Base-by-base conservation (phyloP, 306 rosid species). In the Hippophae tibetana region DNA sequence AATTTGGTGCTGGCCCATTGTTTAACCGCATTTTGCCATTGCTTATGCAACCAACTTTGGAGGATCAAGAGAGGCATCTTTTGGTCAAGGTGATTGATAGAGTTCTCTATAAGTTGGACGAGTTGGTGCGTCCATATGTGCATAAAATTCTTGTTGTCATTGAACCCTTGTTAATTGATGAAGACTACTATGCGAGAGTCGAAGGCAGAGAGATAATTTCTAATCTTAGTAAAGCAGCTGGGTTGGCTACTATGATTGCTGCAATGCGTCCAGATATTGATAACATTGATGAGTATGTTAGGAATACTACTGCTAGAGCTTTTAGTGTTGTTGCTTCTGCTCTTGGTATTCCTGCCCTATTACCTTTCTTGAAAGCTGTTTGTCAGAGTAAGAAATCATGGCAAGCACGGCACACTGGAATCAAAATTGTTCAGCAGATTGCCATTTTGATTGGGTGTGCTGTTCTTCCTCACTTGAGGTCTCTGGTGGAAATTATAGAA, bases 241-340 rank as follows among this genome's bases (percentile, higher is more conserved):
- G 97, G 40, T 69, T 90, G 81, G 97, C 97, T 61, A 90, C 97
- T 42, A 90, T 90, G 97, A 90, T 90, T 69, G 97, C 97, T 43
- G 95, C 97, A 12, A 90, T 90, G 97, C 83, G 97, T 60, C 95
- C 95, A 5, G 97, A 90, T 72, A 90, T 90, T n/a, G 97, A 90
- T 67, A 90, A 90, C 70, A 87, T 87, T 5, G 95, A 87, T 70
- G 95, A 90, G 40, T 90, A 90, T 67, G 95, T 90, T 60, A 87
- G 97, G 74, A 90, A 87, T 53, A 90, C 95, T 12, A 90, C 95
- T 55, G 97, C 97, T 7, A 81, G 95, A 68, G 97, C 95, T 62
- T 90, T 90, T 60, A 90, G 95, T 74, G 95, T 90, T 61, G 97
- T 90, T 63, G 97, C 97, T 43, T 90, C 95, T 47, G 97, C 97